A percentile compares a stretch with the other conserved stretches of the same genome.
Evolutionary conservation across 129 eudicot species (phyloP).

Genomic region (Artemisia tridentata): DNA sequence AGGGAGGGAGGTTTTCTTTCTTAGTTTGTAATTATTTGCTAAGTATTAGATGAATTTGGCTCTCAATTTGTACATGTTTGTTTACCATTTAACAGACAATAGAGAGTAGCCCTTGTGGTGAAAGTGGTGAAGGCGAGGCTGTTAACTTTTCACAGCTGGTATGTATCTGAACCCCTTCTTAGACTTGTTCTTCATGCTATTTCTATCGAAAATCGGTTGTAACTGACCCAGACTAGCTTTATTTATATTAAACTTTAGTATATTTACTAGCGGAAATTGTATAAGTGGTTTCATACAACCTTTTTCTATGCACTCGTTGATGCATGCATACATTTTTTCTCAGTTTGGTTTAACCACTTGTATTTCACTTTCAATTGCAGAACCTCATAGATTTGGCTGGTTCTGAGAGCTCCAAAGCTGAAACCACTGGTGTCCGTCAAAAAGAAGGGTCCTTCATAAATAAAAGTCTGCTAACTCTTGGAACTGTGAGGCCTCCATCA

Average conservation of each 20-base stretch:
- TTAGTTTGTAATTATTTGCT: conserved; percentile 2
- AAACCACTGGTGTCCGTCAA: conserved; percentile 74
- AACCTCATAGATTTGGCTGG: conserved; percentile 98
- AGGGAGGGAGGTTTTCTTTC: not conserved
- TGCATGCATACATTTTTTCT: conserved; percentile 1
- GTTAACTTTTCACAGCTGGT: conserved; percentile 97
- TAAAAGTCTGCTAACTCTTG: conserved; percentile 95
- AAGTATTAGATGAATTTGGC: not conserved
- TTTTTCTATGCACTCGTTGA: conserved; percentile 5
- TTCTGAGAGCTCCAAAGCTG: conserved; percentile 98
- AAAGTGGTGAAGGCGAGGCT: conserved; percentile 71
- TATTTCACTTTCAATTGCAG: conserved; percentile 55
- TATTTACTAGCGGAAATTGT: conserved; percentile 12
- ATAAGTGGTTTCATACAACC: conserved; percentile 12
- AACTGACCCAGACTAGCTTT: conserved; percentile 8
- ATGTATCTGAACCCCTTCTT: conserved; percentile 30
- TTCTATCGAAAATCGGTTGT: not conserved
- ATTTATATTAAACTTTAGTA: conserved; percentile 2
- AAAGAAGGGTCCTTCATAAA: conserved; percentile 96
- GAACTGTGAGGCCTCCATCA: conserved; percentile 79
- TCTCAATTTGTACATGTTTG: not conserved
- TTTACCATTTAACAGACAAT: conserved; percentile 60
- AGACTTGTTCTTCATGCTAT: conserved; percentile 3
- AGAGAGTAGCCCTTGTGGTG: conserved; percentile 95
- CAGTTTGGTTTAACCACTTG: conserved; percentile 16